Conservation (phyloP, 2,329 filamentous ascomycete species). For the Exophiala calicioides region DNA sequence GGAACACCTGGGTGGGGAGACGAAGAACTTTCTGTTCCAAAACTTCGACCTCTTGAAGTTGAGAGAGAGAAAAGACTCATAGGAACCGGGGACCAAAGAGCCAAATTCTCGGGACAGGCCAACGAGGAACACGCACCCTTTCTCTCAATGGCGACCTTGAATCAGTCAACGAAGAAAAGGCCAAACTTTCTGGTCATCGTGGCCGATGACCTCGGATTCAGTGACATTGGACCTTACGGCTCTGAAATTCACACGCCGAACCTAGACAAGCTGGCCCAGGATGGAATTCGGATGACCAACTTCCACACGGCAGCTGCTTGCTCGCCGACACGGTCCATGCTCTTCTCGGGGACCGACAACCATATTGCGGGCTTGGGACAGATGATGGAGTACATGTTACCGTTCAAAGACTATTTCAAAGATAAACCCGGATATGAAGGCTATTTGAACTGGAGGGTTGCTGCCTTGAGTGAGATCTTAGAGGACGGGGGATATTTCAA, state of each 20-base stretch:
- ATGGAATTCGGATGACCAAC: constrained; percentile 32
- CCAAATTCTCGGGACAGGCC: too few relatives aligned
- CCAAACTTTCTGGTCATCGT: constrained; percentile 36
- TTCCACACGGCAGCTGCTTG: constrained; percentile 35
- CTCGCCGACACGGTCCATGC: constrained; percentile 38
- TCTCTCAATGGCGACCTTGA: too few relatives aligned
- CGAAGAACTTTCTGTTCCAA: too few relatives aligned
- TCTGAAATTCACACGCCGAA: constrained; percentile 36
- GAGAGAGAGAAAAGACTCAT: too few relatives aligned
- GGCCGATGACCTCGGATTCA: constrained; percentile 37
- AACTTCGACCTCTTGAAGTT: too few relatives aligned
- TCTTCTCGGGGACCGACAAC: constrained; percentile 36
- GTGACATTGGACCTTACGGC: constrained; percentile 32
- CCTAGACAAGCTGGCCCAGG: constrained; percentile 17
- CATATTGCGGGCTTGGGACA: constrained; percentile 36
- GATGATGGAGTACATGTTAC: constrained; percentile 30
- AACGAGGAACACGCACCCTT: too few relatives aligned
- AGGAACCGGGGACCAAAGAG: too few relatives aligned
- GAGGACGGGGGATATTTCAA: constrained; percentile 38
- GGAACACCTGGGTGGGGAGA: too few relatives aligned
- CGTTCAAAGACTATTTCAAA: constrained; percentile 24
- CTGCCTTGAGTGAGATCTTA: constrained; percentile 37
- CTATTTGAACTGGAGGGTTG: constrained; percentile 38
- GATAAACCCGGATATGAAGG: constrained; percentile 39
- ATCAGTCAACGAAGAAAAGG: constrained; percentile 22